Evolutionary conservation across 805 yeast genomes (phyloP).

Genomic region (Myxozyma neotropica): DNA sequence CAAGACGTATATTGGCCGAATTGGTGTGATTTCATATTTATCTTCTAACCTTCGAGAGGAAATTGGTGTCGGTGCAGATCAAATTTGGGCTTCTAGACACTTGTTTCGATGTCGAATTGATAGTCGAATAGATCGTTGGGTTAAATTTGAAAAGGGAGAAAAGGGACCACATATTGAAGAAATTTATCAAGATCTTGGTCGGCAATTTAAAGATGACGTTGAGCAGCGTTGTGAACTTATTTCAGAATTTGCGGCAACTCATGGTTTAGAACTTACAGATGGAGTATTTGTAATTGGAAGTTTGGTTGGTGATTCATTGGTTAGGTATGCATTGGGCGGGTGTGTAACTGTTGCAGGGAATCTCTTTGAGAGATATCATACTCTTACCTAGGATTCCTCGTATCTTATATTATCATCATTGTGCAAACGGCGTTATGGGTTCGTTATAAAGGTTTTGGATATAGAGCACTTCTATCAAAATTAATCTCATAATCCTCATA

Average conservation of each 20-base stretch:
- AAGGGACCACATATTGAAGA: conserved; percentile 1
- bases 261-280: conserved; percentile 32
- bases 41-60: conserved; percentile 29
- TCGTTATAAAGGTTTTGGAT: too few relatives aligned
- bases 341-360: conserved; percentile 38
- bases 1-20: conserved; percentile 39
- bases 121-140: conserved; percentile 17
- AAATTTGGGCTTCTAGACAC: conserved; percentile 26
- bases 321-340: conserved; percentile 40
- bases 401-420: background rate
- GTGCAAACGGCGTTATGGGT: background rate
- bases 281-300: conserved; percentile 40
- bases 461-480: too few relatives aligned
- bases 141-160: background rate
- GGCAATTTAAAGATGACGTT: background rate
- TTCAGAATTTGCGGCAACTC: conserved; percentile 18
- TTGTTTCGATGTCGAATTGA: conserved; percentile 20
- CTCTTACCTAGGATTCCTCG: background rate
- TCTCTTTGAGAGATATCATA: conserved; percentile 11
- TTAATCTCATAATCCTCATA: background rate
- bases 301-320: conserved; percentile 41
- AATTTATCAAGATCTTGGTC: conserved; percentile 6
- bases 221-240: background rate
- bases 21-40: conserved; percentile 39
- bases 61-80: conserved; percentile 24